phyloP scores from a whole-genome alignment of 257 asterid genomes.

The Salvia splendens region DNA sequence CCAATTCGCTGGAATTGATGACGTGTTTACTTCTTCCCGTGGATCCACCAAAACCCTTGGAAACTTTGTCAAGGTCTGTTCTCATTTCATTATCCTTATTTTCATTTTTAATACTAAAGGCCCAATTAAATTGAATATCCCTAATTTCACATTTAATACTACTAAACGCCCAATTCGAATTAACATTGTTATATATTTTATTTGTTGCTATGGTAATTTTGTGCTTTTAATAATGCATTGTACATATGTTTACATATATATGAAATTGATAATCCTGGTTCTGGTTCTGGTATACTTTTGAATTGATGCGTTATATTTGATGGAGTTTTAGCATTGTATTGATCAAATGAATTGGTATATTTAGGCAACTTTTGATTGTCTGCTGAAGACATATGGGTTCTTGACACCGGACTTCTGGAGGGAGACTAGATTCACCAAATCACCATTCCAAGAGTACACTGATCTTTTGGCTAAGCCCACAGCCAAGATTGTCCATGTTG shows the following conservation, averaged over 20 bases:
- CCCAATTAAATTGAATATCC: too few species aligned
- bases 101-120: neutral
- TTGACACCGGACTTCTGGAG: conserved; percentile 74
- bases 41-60: conserved; percentile 94
- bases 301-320: too few species aligned
- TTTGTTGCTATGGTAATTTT: too few species aligned
- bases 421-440: conserved; percentile 61
- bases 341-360: neutral
- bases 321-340: too few species aligned
- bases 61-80: conserved; percentile 76
- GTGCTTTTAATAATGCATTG: too few species aligned
- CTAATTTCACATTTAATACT: neutral
- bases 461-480: conserved; percentile 64
- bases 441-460: conserved; percentile 73
- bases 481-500: conserved; percentile 41
- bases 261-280: too few species aligned
- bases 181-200: too few species aligned
- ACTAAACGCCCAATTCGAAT: too few species aligned
- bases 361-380: conserved; percentile 73
- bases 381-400: conserved; percentile 66
- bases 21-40: conserved; percentile 81
- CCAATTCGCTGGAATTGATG: conserved; percentile 91
- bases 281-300: too few species aligned
- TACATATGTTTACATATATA: too few species aligned
- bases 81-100: neutral